phyloP scores from a whole-genome alignment of 345 rosid species.

The Pugionium cornutum region DNA sequence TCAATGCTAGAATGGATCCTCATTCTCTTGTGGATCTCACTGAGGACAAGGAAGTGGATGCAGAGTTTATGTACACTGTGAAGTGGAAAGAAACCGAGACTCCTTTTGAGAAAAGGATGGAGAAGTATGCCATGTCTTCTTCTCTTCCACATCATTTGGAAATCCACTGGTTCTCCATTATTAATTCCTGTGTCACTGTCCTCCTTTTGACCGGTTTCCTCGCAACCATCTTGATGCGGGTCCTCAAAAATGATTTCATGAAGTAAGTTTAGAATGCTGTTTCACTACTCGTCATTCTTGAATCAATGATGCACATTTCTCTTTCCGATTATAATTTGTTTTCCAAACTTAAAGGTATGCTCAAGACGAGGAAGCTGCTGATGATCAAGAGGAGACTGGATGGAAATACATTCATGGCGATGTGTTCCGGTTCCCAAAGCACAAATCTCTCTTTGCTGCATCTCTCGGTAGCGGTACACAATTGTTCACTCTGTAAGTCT shows the following conservation, averaged over 20 bases:
- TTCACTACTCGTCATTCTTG: not conserved
- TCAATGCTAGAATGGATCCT: constrained; percentile 69
- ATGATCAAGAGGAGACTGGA: constrained; percentile 87
- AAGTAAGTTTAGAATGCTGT: constrained; percentile 53
- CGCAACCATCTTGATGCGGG: constrained; percentile 90
- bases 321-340: not conserved
- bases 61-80: constrained; percentile 78
- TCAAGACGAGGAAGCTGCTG: constrained; percentile 87
- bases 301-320: not conserved
- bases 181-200: constrained; percentile 88
- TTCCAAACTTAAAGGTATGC: constrained; percentile 52
- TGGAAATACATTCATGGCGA: constrained; percentile 92
- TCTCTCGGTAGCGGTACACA: constrained; percentile 82
- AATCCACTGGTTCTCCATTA: constrained; percentile 92
- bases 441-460: constrained; percentile 74
- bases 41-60: constrained; percentile 76
- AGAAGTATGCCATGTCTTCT: constrained; percentile 77
- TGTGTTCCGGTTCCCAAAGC: constrained; percentile 75
- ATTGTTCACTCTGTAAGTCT: constrained; percentile 73
- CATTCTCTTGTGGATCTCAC: constrained; percentile 70
- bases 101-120: constrained; percentile 90
- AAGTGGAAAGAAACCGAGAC: constrained; percentile 89
- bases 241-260: constrained; percentile 84
- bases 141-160: constrained; percentile 90
- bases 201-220: constrained; percentile 89